Conservation (phyloP, 192 early-diverging fungal genomes). For the Entrophospora sp. region DNA sequence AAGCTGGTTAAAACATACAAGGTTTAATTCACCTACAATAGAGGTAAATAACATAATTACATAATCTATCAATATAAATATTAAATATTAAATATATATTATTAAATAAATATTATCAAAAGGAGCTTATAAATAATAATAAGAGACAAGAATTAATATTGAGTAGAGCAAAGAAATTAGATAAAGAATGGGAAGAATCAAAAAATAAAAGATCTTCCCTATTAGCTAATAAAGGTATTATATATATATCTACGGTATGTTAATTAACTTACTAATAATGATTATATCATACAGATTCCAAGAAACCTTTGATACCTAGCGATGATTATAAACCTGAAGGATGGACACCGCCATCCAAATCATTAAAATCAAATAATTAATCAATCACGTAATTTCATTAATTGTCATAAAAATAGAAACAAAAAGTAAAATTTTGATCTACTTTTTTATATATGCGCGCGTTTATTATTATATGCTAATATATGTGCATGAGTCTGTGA, state of each 20-base stretch:
- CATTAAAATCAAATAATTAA: too few relatives aligned
- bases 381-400: too few relatives aligned
- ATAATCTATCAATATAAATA: too few relatives aligned
- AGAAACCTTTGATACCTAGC: not conserved
- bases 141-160: conserved; percentile 6
- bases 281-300: not conserved
- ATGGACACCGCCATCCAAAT: conserved; percentile 1
- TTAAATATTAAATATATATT: too few relatives aligned
- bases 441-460: too few relatives aligned
- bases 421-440: too few relatives aligned
- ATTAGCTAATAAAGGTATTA: not conserved
- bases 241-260: not conserved
- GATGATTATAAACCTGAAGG: conserved; percentile 5
- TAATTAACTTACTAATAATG: not conserved
- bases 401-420: too few relatives aligned
- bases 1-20: conserved; percentile 21
- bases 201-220: not conserved
- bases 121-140: conserved; percentile 5
- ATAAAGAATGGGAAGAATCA: conserved; percentile 10
- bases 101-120: not conserved
- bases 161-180: conserved; percentile 7
- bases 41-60: too few relatives aligned
- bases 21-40: conserved; percentile 14
- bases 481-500: too few relatives aligned
- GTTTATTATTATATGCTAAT: too few relatives aligned